Conservation (phyloP, 1,284 basidiomycete genomes). For the Takashimella koratensis region DNA sequence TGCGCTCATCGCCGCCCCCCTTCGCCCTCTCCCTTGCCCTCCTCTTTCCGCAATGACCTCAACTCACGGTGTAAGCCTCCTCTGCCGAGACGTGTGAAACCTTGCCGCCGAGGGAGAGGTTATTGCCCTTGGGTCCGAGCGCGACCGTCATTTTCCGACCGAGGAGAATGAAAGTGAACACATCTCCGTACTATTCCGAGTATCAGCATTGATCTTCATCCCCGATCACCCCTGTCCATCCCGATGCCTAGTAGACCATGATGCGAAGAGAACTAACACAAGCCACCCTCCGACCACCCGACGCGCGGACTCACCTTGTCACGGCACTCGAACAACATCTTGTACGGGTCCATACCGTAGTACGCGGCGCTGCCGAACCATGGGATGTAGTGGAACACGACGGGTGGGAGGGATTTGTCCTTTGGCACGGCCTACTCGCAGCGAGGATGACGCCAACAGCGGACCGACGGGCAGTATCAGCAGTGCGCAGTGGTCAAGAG, state of each 20-base stretch:
- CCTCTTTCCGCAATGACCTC: too few species aligned
- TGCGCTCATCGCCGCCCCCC: too few species aligned
- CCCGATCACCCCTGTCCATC: too few species aligned
- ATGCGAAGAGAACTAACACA: too few species aligned
- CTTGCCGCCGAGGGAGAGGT: slow-evolving; percentile 92
- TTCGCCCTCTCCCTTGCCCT: too few species aligned
- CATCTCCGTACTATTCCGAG: slow-evolving; percentile 56
- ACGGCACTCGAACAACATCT: slow-evolving; percentile 68
- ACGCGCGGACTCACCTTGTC: slow-evolving; percentile 66
- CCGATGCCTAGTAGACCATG: too few species aligned
- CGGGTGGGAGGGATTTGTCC: slow-evolving; percentile 61
- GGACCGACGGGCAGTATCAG: too few species aligned
- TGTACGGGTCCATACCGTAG: slow-evolving; percentile 76
- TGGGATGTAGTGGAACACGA: slow-evolving; percentile 75
- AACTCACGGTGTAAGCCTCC: slow-evolving; percentile 83
- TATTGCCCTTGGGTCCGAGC: slow-evolving; percentile 87
- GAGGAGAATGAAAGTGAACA: slow-evolving; percentile 92
- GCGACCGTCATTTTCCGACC: slow-evolving; percentile 89
- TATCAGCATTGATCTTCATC: not conserved
- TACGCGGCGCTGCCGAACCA: slow-evolving; percentile 69
- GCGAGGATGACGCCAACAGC: too few species aligned
- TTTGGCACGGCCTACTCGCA: slow-evolving; percentile 54
- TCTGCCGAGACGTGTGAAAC: slow-evolving; percentile 89
- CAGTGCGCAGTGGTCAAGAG: too few species aligned
- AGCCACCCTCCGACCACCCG: too few species aligned